A percentile compares a stretch with the other conserved stretches of the same genome.
Evolutionary conservation across 148 eudicot species (phyloP).

Genomic region (Rheum nobile): DNA sequence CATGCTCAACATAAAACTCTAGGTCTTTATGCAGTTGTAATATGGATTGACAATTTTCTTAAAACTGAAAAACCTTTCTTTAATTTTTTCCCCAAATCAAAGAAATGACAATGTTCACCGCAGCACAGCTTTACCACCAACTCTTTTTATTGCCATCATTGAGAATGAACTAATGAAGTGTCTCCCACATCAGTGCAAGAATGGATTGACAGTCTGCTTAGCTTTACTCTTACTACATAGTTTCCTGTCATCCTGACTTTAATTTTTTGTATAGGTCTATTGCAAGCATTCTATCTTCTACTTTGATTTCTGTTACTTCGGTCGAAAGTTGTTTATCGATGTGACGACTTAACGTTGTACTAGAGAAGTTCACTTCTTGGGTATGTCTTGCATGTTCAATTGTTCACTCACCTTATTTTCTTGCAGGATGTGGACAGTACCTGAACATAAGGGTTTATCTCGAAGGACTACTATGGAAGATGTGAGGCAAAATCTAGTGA

Average conservation of each 20-base stretch:
- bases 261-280: not conserved
- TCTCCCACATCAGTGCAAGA: not conserved
- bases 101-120: not conserved
- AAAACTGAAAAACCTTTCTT: not conserved
- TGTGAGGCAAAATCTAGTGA: not conserved
- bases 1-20: not conserved
- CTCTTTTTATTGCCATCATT: not conserved
- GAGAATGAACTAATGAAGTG: not conserved
- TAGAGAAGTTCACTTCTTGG: not conserved
- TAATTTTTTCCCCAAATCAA: not conserved
- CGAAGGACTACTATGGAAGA: slow-evolving; percentile 1
- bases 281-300: not conserved
- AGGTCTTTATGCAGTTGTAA: not conserved
- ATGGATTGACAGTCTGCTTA: not conserved
- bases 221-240: not conserved
- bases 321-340: not conserved
- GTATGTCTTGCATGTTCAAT: not conserved
- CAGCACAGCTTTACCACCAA: not conserved
- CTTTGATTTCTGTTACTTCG: not conserved
- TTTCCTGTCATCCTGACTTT: not conserved
- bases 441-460: slow-evolving; percentile 2
- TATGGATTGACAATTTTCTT: not conserved
- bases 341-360: too few species aligned
- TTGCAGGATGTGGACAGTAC: slow-evolving; percentile 9
- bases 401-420: not conserved